These are phyloP conservation scores for Bathelium albidoporum DNA, from an alignment of 495 filamentous ascomycete species.

Conservation along the genomic window DNA sequence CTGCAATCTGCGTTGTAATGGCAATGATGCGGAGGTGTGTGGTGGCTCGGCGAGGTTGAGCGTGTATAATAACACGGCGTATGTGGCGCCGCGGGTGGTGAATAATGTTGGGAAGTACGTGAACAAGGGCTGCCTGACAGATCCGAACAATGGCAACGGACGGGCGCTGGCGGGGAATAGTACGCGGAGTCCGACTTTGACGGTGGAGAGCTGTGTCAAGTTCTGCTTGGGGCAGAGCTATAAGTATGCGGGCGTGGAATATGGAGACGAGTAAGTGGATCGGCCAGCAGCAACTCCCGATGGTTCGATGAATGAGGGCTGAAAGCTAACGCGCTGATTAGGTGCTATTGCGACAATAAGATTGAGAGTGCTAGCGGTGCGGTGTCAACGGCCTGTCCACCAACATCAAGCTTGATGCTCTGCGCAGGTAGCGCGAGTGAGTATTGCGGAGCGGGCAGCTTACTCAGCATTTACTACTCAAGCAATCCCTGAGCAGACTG, in stretches of 20 bases:
- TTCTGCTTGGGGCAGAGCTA: conserved; percentile 29
- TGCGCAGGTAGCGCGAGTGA: conserved; percentile 11
- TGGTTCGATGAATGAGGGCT: not conserved
- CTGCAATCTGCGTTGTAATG: conserved; percentile 13
- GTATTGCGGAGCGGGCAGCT: conserved; percentile 16
- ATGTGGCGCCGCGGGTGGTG: conserved; percentile 8
- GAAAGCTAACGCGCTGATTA: not conserved
- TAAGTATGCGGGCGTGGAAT: conserved; percentile 18
- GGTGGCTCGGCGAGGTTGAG: conserved; percentile 15
- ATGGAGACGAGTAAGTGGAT: conserved; percentile 11
- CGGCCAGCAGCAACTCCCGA: too few species aligned
- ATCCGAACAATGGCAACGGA: conserved; percentile 12
- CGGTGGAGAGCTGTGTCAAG: conserved; percentile 31
- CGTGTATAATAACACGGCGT: conserved; percentile 16
- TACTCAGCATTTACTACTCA: conserved; percentile 16
- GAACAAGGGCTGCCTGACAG: conserved; percentile 11
- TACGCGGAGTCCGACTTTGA: conserved; percentile 24
- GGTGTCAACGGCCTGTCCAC: not conserved
- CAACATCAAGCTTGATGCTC: conserved; percentile 2
- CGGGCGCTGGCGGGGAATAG: conserved; percentile 11
- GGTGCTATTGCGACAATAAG: conserved; percentile 3
- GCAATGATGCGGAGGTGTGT: conserved; percentile 13
- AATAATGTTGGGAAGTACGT: conserved; percentile 11
- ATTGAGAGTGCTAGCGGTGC: conserved; percentile 7
- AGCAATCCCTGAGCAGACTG: not conserved